These are phyloP conservation scores for Neocatenulostroma microsporum DNA, from an alignment of 2,329 filamentous ascomycete species.

Conservation along the genomic window DNA sequence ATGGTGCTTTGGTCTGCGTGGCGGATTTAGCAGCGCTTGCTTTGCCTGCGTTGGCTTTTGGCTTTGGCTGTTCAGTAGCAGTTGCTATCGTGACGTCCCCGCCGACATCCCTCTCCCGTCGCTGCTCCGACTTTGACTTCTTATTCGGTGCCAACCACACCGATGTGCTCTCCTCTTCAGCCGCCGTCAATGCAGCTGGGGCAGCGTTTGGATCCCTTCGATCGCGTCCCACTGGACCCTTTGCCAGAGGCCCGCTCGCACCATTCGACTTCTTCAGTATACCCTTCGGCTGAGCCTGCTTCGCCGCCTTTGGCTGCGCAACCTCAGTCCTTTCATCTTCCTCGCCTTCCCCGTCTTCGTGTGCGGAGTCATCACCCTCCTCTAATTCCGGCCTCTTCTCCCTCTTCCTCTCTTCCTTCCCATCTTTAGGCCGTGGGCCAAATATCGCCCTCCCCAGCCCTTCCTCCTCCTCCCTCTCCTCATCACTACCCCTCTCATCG, in stretches of 20 bases:
- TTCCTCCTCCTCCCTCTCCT: constrained; percentile 45
- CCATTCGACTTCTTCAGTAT: constrained; percentile 22
- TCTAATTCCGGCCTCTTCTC: constrained; percentile 50
- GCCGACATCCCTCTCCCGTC: constrained; percentile 4
- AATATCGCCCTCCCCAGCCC: constrained; percentile 65
- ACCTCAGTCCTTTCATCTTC: constrained; percentile 13
- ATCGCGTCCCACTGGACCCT: constrained; percentile 9
- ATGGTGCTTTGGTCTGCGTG: constrained; percentile 12
- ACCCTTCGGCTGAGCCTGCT: constrained; percentile 13
- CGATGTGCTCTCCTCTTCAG: constrained; percentile 4
- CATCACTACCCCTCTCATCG: constrained; percentile 43
- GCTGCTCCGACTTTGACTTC: constrained; percentile 16
- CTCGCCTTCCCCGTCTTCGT: constrained; percentile 20
- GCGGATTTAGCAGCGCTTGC: constrained; percentile 6
- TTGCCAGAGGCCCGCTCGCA: constrained; percentile 18
- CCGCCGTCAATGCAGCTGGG: constrained; percentile 5
- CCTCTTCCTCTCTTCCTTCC: constrained; percentile 25
- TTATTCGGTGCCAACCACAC: too few species aligned
- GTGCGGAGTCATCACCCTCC: constrained; percentile 47
- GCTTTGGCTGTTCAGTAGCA: constrained; percentile 6
- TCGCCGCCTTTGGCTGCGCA: background rate
- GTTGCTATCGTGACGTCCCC: constrained; percentile 13
- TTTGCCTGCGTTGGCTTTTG: constrained; percentile 5
- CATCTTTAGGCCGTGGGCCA: constrained; percentile 42
- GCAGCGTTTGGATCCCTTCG: constrained; percentile 8